Base-by-base conservation (phyloP, 1,284 basidiomycete species). In the Ustilago curta region DNA sequence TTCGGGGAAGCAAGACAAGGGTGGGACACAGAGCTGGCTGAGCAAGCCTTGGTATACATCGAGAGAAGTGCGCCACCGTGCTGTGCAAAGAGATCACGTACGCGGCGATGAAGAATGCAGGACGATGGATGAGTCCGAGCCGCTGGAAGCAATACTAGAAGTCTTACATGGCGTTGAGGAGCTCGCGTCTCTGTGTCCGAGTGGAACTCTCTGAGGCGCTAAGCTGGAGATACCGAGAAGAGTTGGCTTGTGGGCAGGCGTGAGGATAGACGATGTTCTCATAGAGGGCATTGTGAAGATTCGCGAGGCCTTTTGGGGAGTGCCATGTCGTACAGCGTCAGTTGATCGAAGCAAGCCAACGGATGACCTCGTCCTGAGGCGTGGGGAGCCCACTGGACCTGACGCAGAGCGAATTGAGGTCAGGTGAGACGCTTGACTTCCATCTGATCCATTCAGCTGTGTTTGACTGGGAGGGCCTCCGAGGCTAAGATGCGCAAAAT, bases 321-420 rank as follows among this genome's bases (percentile, higher is more conserved):
- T 59, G 5, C 29, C n/a, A 6, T 35, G 16, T 19, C 52, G 60
- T 37, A 40, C 32, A 19, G 37, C 11, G 5, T 51, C 25, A 25
- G 31, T 23, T 8, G 53, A 53, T 18, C 48, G 43, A 18, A 53
- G 68, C 37, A 54, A 53, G 31, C 52, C 58, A 6, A 54, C 18
- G n/a, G 68, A 70, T 6, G 61, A 57, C 21, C 19, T 23, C 11
- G 61, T 43, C 21, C 53, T 43, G 16, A 60, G 31, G 31, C 53
- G 57, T n/a, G 61, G 43, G 11, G 57, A 64, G 7, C 19, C 44
- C 4, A 35, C 68, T 1, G 63, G 59, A 18, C 67, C 67, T 6
- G 73, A 76, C 8, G 68, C 68, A 7, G 73, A 68, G 18, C 73
- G 73, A 23, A 65, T 14, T 58, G 64, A 76, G 9, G 45, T 23